Evolutionary conservation across 768 basidiomycete genomes (phyloP), one percentile per base, ranked within the genome.

Genomic region (Kwoniella dendrophila): DNA sequence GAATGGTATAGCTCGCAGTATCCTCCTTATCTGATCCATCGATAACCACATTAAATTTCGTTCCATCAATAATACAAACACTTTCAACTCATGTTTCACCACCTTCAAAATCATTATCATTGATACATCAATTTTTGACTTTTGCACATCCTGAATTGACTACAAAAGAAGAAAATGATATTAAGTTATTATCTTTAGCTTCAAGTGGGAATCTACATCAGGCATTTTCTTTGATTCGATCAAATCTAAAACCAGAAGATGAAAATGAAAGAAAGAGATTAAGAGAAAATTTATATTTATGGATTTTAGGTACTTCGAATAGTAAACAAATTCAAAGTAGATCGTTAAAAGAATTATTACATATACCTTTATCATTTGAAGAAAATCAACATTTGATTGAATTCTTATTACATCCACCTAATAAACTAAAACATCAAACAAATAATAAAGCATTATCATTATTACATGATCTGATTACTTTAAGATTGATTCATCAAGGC

Each of bases 401-500:
- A 3, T 76, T 73, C 68, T 62, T 76, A 18, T 48, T 64, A 22
- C 66, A 65, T 33, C 74, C 74, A 12, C 72, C 72, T 16, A 32
- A n/a, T 32, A 14, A 61, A n/a, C n/a, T n/a, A n/a, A 18, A 44
- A 29, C 10, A 50, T 76, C 22, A 47, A n/a, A n/a, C n/a, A n/a
- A n/a, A 68, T 3, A 32, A 64, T 4, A 20, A 30, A 27, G 63
- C 70, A 3, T 24, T 73, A 8, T 65, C 67, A 22, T 41, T 73
- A 6, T 32, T 76, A 33, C 71, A 71, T 51, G 74, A 76, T 41
- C 49, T 76, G 18, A 67, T 76, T 36, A 76, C 74, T 2, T 65
- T 76, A 7, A 63, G 74, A 24, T 50, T 76, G 18, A 69, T 76
- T 8, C 74, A 76, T 59, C 66, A 70, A 49, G 74, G 74, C 7